Conservation (phyloP, 2,329 filamentous ascomycete species). For the Colletotrichum tropicale region DNA sequence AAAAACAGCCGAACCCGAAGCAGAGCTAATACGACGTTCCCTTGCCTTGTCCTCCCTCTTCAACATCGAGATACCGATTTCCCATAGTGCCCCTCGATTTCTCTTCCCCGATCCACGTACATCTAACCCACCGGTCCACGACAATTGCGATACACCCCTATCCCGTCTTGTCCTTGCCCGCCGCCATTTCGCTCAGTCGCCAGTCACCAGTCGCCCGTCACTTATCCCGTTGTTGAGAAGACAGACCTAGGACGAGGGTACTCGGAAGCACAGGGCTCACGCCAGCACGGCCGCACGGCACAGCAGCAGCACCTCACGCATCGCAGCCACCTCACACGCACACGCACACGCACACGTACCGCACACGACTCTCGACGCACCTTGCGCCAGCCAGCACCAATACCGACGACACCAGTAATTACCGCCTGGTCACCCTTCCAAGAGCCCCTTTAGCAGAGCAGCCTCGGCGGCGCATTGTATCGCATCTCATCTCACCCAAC, state of each 20-base stretch:
- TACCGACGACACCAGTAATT: background rate
- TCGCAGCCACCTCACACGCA: background rate
- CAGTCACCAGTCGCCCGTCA: background rate
- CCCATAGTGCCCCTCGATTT: constrained; percentile 14
- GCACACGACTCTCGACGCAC: background rate
- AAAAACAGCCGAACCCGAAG: background rate
- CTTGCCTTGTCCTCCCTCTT: background rate
- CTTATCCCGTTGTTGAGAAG: background rate
- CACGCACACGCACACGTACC: background rate
- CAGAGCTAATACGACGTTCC: background rate
- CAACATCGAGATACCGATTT: constrained; percentile 18
- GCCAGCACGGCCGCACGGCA: background rate
- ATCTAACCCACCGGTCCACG: background rate
- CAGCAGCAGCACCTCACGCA: background rate
- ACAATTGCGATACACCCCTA: background rate
- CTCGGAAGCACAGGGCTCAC: background rate
- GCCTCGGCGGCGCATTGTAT: background rate
- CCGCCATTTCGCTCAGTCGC: background rate
- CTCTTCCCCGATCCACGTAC: constrained; percentile 1
- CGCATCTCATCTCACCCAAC: background rate
- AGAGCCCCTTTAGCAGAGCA: background rate
- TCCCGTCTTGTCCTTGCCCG: background rate
- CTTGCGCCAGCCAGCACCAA: background rate
- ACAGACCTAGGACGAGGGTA: background rate
- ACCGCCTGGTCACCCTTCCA: background rate